Conservation (phyloP, 352 stramenopile species). For the Phytopythium montanum region DNA sequence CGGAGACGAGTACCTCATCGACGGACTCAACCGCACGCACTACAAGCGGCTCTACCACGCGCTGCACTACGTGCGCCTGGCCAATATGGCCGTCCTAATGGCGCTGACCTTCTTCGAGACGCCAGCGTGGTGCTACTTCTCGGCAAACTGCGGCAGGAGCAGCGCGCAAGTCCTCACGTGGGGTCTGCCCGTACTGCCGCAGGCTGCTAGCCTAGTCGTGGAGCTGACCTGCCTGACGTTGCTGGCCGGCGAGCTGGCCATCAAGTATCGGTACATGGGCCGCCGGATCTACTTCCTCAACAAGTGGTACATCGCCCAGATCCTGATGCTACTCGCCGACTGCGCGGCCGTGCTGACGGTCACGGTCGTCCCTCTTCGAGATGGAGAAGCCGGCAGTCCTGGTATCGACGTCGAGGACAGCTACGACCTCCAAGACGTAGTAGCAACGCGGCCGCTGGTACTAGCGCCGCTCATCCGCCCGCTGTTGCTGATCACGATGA, state of each 20-base stretch:
- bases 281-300: conserved; percentile 48
- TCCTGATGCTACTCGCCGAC: conserved; percentile 39
- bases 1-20: conserved; percentile 41
- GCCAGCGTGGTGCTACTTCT: conserved; percentile 56
- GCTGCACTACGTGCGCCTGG: conserved; percentile 31
- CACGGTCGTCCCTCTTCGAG: conserved; percentile 15
- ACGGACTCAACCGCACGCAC: conserved; percentile 38
- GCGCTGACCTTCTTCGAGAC: conserved; percentile 49
- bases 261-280: conserved; percentile 50
- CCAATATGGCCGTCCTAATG: conserved; percentile 48
- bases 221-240: conserved; percentile 43
- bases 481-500: conserved; percentile 49
- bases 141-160: conserved; percentile 25
- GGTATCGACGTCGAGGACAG: neutral
- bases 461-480: conserved; percentile 40
- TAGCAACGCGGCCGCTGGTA: conserved; percentile 24
- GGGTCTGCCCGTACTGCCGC: conserved; percentile 29
- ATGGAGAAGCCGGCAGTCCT: neutral
- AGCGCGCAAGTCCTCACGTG: conserved; percentile 25
- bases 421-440: conserved; percentile 1
- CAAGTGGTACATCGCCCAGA: conserved; percentile 51
- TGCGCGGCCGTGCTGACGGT: conserved; percentile 37
- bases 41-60: conserved; percentile 53
- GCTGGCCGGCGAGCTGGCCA: conserved; percentile 34
- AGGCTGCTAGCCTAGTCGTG: conserved; percentile 24